These are phyloP conservation scores for Aspergillus felis DNA, from an alignment of 2,329 filamentous ascomycete species.

Conservation along the genomic window DNA sequence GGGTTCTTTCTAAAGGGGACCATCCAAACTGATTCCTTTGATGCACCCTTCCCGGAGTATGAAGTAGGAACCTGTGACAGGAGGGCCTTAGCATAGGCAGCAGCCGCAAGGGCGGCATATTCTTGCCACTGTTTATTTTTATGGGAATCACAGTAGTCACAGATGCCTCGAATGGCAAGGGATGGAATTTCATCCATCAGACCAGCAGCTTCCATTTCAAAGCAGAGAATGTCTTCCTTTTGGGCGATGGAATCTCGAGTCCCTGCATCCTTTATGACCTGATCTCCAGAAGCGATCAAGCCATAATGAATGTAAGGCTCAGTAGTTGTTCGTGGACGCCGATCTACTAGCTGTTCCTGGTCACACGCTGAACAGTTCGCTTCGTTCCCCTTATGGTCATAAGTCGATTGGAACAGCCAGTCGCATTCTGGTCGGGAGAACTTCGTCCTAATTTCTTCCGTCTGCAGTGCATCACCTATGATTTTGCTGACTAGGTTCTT, in stretches of 20 bases:
- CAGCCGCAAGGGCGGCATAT: neutral
- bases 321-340: neutral
- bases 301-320: constrained; percentile 15
- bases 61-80: no score
- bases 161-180: neutral
- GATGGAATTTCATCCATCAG: neutral
- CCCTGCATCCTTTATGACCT: constrained; percentile 8
- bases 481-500: neutral
- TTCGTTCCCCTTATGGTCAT: neutral
- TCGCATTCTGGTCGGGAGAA: neutral
- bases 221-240: neutral
- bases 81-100: neutral
- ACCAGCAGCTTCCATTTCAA: neutral
- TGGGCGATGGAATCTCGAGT: neutral
- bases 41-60: no score
- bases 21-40: constrained; percentile 6
- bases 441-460: no score
- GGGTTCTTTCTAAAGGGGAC: constrained; percentile 15
- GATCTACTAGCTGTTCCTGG: neutral
- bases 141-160: neutral
- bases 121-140: neutral
- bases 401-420: neutral
- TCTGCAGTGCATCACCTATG: neutral
- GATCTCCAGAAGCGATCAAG: constrained; percentile 15
- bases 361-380: neutral